Base-by-base conservation (phyloP, 805 yeast species). In the Teunomyces pallodes region DNA sequence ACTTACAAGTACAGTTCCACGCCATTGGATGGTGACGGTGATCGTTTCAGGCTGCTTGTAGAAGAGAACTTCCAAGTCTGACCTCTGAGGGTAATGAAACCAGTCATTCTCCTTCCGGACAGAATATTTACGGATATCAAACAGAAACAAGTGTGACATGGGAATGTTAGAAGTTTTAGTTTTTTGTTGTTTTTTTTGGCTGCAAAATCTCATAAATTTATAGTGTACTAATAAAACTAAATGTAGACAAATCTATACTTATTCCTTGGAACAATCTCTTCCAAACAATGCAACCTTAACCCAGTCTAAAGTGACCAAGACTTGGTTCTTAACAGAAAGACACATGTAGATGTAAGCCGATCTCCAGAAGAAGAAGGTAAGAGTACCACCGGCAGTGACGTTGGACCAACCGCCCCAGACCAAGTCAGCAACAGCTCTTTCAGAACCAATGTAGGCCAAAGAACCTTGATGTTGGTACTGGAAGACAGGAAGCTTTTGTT, bases 331-430 rank as follows among this genome's bases (percentile, higher is more conserved):
- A 59, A 88, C 81, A 52, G 95, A 84, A 67, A 92, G 81, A 69
- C 92, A 84, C 97, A 92, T 91, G 65, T 88, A 82, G 55, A 92
- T 82, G 70, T 92, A 92, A 28, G 96, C 96, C 28, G 89, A 81
- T 74, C 95, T 86, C 98, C 98, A 91, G 80, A 91, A 87, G 67
- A 89, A 76, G 77, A 86, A 90, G 33, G 97, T 89, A 66, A 88
- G 73, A 45, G 86, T 77, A 62, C 97, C 97, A 53, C 95, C 92
- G 43, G 89, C 74, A 30, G 90, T 81, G 60, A 87, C 80, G 62
- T 86, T 85, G 49, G 86, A 82, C 81, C 90, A 86, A 61, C 83
- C 86, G 57, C 86, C 87, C 79, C 86, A 77, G 26, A 84, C 80
- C 60, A 92, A 75, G 66, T 91, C 97, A 40, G 97, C 97, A 60